Base-by-base conservation (phyloP, 163 green algal species). In the Scenedesmus sp. region DNA sequence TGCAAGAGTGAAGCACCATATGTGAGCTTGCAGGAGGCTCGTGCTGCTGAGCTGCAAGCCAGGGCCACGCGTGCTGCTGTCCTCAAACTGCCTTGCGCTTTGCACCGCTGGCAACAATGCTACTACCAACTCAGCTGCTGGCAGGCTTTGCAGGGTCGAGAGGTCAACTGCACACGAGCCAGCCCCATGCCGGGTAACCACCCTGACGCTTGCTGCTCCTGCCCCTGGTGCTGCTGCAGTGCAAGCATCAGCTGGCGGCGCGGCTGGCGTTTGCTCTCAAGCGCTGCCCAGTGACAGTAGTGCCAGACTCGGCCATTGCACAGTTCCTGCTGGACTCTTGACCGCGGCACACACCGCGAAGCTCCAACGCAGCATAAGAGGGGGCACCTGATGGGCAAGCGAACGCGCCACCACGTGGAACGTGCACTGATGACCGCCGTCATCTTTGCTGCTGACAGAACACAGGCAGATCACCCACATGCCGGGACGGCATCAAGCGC, bases 241-340 rank as follows among this genome's bases (percentile, higher is more conserved):
- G 97, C 96, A 99, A 99, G 94, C 97, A 99, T 92, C 96, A 98
- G 91, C 93, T 99, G 68, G 97, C 97, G 6, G 97, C 95, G 0
- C 92, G 94, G 33, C 78, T 98, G 46, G 96, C 96, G 0, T 44
- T 92, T 5, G 85, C 91, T 1, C 73, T 97, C 30, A 78, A 88
- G 35, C 88, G 89, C 35, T 90, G 85, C 35, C 87, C 82, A 13
- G 49, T 91, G 4, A 87, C 90, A 20, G 49, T 59, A 0, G 91
- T 97, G 13, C 46, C 85, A 30, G 96, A 97, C 85, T n/a, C 92
- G 2, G 81, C 86, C 6, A 72, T 97, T 7, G 96, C 95, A 24
- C 65, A 94, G 9, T 83, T 96, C 82, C 88, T 97, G 89, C 86
- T 95, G 61, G 59, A 94, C 43, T 24, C 81, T 5, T 92, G 88